Base-by-base conservation (phyloP, 352 stramenopile species). In the Globisporangium alternatum region DNA sequence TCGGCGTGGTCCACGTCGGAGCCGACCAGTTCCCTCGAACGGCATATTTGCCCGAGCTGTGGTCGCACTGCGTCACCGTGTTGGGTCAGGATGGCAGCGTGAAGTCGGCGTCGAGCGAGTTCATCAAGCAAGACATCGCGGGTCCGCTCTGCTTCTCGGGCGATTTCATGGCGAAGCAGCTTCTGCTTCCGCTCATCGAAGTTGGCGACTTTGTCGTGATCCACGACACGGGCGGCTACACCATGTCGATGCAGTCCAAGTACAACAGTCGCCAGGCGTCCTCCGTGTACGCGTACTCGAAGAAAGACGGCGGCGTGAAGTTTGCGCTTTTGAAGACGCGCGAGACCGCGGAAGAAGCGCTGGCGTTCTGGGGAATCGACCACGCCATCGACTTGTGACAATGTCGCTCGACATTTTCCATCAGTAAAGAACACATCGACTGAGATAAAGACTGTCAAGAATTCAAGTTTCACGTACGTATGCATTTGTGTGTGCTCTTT, bases 111-210 rank as follows among this genome's bases (percentile, higher is more conserved):
- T 69, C 58, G 25, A 65, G 58, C n/a, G 28, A 52, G 39, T 87
- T 85, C 52, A 41, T 91, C 5, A 75, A 67, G 60, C 85, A 95
- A 60, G 86, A 98, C 56, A 89, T 98, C 49, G 93, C 90, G 0
- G 93, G 93, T 0, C 93, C 93, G 22, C 80, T 98, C 9, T 98
- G 93, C 67, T 98, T 98, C 59, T 92, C 88, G 10, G 93, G 93
- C 3, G 93, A 98, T 64, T 89, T 97, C 54, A 64, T 98, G 12
- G 88, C 80, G 33, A 88, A 88, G 65, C 78, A 93, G 53, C 65
- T 88, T 33, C 68, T 87, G 43, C 56, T 95, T 33, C 88, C 86
- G 30, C 77, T 76, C n/a, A 89, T 94, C 58, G 51, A 89, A 49
- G 75, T 83, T 30, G 84, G 83, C 9, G 86, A 97, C 68, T 78